Conservation (phyloP, 345 rosid species). For the Kandelia obovata region DNA sequence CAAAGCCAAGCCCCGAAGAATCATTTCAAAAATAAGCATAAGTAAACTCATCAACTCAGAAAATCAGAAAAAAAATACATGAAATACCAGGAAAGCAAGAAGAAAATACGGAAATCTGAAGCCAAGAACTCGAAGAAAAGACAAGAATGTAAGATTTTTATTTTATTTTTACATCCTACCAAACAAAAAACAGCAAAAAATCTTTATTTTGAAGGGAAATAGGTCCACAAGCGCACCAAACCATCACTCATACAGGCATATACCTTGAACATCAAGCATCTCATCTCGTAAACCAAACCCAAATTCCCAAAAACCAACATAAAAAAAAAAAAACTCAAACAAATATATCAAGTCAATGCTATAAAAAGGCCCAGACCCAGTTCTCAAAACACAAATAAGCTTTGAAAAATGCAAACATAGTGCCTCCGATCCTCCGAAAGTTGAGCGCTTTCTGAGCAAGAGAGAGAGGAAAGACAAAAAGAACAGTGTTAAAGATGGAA, state of each 20-base stretch:
- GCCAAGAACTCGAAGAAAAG: conserved; percentile 26
- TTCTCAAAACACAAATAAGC: conserved; percentile 2
- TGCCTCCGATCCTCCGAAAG: conserved; percentile 4
- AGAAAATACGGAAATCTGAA: conserved; percentile 25
- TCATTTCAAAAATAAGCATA: conserved; percentile 3
- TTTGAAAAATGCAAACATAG: background rate
- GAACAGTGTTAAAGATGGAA: conserved; percentile 16
- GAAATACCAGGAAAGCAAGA: conserved; percentile 6
- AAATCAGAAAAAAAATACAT: conserved; percentile 3
- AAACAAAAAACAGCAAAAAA: conserved; percentile 39
- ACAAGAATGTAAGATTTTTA: conserved; percentile 35
- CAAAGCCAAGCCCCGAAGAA: conserved; percentile 7
- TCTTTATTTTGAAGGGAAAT: conserved; percentile 37
- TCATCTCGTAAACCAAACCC: conserved; percentile 30
- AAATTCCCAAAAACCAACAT: conserved; percentile 4
- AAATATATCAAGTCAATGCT: conserved; percentile 26
- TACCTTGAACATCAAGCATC: conserved; percentile 51
- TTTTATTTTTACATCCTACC: conserved; percentile 44
- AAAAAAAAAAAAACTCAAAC: conserved; percentile 3
- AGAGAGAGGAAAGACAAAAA: conserved; percentile 8
- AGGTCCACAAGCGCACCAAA: conserved; percentile 58
- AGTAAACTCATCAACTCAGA: background rate
- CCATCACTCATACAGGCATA: conserved; percentile 22
- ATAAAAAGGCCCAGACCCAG: conserved; percentile 16
- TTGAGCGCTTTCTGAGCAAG: background rate